A percentile compares a stretch with the other conserved stretches of the same genome.
Conservation (phyloP, 306 rosid species). For the Ceratonia siliqua region DNA sequence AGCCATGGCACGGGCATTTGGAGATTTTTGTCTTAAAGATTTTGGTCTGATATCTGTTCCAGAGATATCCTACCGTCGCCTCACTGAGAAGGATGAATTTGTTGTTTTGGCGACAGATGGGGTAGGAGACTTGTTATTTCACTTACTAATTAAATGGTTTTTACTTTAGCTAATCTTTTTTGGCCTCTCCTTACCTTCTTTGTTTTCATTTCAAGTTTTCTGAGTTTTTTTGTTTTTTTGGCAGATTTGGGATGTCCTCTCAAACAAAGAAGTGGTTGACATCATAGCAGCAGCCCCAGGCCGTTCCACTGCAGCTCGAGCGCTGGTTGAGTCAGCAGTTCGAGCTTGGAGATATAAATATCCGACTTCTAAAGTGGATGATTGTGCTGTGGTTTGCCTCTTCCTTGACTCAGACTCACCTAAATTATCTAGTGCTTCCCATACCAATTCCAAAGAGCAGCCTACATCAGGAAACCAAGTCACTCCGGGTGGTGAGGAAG, state of each 20-base stretch:
- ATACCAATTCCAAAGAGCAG: constrained; percentile 49
- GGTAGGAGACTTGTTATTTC: constrained; percentile 49
- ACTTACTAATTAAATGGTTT: not conserved
- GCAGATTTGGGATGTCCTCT: constrained; percentile 97
- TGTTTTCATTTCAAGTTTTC: constrained; percentile 18
- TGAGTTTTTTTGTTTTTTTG: constrained; percentile 18
- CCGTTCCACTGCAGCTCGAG: constrained; percentile 74
- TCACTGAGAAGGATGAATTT: constrained; percentile 79
- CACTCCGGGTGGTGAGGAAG: constrained; percentile 36
- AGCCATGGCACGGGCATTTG: constrained; percentile 99
- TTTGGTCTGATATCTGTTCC: constrained; percentile 96
- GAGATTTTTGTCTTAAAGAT: constrained; percentile 98
- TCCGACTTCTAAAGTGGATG: constrained; percentile 95
- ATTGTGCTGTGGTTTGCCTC: constrained; percentile 95
- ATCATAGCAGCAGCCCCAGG: constrained; percentile 67
- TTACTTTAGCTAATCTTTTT: not conserved
- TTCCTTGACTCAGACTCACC: constrained; percentile 64
- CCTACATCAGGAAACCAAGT: constrained; percentile 37
- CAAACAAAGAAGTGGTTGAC: constrained; percentile 95
- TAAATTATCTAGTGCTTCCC: constrained; percentile 60
- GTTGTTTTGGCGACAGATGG: constrained; percentile 96
- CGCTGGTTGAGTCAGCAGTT: constrained; percentile 85
- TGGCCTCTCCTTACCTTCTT: not conserved
- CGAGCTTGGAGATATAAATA: constrained; percentile 81
- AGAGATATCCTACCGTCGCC: constrained; percentile 67